phyloP scores from a whole-genome alignment of 306 rosid genomes.

The Sicyos edulis region DNA sequence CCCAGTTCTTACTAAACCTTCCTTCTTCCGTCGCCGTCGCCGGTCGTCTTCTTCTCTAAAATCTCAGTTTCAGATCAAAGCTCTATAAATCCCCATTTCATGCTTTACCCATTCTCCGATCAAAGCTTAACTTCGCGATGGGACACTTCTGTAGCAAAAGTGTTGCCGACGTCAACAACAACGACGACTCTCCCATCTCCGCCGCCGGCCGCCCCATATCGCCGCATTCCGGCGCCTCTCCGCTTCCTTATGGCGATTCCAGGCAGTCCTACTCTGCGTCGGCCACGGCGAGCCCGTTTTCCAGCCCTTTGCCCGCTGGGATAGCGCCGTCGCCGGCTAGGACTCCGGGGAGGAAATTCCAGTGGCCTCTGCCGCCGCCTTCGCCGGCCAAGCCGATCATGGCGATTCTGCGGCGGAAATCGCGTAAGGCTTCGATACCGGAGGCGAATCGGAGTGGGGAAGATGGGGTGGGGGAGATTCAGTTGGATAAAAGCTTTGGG shows the following conservation, averaged over 20 bases:
- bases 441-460: slow-evolving; percentile 56
- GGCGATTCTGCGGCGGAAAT: slow-evolving; percentile 56
- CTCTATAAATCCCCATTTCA: not conserved
- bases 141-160: slow-evolving; percentile 12
- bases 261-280: not conserved
- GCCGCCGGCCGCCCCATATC: not conserved
- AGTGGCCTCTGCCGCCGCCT: slow-evolving; percentile 94
- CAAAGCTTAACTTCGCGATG: not conserved
- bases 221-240: not conserved
- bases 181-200: not conserved
- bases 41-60: not conserved
- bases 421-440: slow-evolving; percentile 72
- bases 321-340: slow-evolving; percentile 87
- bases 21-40: not conserved
- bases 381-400: slow-evolving; percentile 98
- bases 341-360: slow-evolving; percentile 69
- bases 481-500: slow-evolving; percentile 83
- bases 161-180: slow-evolving; percentile 2
- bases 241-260: not conserved
- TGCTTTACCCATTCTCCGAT: not conserved
- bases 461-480: slow-evolving; percentile 50
- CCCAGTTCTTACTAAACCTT: not conserved
- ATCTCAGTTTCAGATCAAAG: not conserved
- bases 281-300: slow-evolving; percentile 15
- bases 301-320: slow-evolving; percentile 72